These are phyloP conservation scores for Penicillium janthinellum DNA, from an alignment of 2,329 filamentous ascomycete species.

Conservation along the genomic window DNA sequence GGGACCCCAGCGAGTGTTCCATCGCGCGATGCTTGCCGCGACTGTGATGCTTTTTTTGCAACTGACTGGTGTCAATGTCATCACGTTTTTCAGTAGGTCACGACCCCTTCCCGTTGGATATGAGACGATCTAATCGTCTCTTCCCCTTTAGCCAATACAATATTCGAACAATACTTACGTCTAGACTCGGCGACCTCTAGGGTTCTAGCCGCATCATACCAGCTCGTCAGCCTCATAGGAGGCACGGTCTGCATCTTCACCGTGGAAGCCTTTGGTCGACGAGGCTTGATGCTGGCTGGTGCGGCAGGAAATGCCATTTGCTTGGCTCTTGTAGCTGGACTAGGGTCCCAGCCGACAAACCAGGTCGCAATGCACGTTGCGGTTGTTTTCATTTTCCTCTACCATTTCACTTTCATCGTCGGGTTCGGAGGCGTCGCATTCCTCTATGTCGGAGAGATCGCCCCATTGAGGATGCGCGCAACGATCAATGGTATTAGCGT, in stretches of 20 bases:
- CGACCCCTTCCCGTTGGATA: neutral
- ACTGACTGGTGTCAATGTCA: constrained; percentile 18
- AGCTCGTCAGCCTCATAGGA: constrained; percentile 14
- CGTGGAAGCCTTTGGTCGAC: constrained; percentile 19
- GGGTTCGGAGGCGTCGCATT: constrained; percentile 14
- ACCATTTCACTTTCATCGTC: constrained; percentile 10
- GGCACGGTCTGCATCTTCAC: constrained; percentile 20
- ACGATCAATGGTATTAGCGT: constrained; percentile 14
- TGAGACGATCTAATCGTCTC: neutral
- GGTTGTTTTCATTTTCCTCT: constrained; percentile 16
- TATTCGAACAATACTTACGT: constrained; percentile 19
- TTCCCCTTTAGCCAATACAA: constrained; percentile 16
- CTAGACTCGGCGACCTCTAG: constrained; percentile 14
- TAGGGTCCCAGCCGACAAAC: constrained; percentile 17
- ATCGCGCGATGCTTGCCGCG: constrained; percentile 16
- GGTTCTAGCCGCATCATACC: constrained; percentile 18
- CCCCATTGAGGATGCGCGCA: constrained; percentile 10
- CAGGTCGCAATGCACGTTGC: constrained; percentile 14
- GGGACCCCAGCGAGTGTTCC: constrained; percentile 20
- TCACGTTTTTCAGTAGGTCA: constrained; percentile 18
- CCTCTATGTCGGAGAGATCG: constrained; percentile 14
- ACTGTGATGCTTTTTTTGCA: constrained; percentile 17
- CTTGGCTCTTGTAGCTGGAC: constrained; percentile 16
- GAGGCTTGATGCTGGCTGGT: constrained; percentile 13
- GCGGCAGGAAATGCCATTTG: constrained; percentile 14